Evolutionary conservation across 768 basidiomycete species (phyloP).

Genomic region (Coprinopsis sp.): DNA sequence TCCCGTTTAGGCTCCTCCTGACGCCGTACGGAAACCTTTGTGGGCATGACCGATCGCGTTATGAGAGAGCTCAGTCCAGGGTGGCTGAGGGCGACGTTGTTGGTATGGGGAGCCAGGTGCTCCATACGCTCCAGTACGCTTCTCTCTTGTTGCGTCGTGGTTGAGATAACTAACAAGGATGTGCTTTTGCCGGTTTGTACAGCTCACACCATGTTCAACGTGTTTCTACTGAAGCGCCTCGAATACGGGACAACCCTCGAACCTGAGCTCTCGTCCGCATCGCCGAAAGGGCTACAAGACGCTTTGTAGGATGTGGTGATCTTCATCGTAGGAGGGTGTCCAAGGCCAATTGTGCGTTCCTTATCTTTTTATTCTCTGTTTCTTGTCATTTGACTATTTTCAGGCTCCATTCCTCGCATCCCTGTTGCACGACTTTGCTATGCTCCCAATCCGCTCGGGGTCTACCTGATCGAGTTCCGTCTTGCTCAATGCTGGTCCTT

Average conservation of each 20-base stretch:
- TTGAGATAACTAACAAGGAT: constrained; percentile 1
- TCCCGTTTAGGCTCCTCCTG: constrained; percentile 39
- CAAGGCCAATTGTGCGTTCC: constrained; percentile 69
- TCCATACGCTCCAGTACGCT: constrained; percentile 68
- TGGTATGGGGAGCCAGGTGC: constrained; percentile 79
- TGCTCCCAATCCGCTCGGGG: constrained; percentile 67
- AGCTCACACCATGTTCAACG: constrained; percentile 93
- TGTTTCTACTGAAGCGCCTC: constrained; percentile 81
- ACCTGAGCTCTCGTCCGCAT: constrained; percentile 12
- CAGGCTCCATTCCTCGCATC: neutral
- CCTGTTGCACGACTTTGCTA: neutral
- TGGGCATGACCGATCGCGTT: constrained; percentile 64
- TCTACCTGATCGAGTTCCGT: constrained; percentile 68
- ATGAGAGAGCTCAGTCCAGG: constrained; percentile 67
- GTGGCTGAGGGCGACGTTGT: constrained; percentile 70
- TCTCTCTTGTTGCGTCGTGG: neutral
- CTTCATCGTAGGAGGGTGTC: constrained; percentile 80
- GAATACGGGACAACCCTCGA: constrained; percentile 45
- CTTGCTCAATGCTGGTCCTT: constrained; percentile 72
- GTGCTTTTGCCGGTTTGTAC: constrained; percentile 1
- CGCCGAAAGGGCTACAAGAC: constrained; percentile 46
- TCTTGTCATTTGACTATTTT: neutral
- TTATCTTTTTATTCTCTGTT: constrained; percentile 8
- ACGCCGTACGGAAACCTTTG: constrained; percentile 54
- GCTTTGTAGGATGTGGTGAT: constrained; percentile 84